Conservation (phyloP, 148 eudicot genomes). For the Cornus florida region DNA sequence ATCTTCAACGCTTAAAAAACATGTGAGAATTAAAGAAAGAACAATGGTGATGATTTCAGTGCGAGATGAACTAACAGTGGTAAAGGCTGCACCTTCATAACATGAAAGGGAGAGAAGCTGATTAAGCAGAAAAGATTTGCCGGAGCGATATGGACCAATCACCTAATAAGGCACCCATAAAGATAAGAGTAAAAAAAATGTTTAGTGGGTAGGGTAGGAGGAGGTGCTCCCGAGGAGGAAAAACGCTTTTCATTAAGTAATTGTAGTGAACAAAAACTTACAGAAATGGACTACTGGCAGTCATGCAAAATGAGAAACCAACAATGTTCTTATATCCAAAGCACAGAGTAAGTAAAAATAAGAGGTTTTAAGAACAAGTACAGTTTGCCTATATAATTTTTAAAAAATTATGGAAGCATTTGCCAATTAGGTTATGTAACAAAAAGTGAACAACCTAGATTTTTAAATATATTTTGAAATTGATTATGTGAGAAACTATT, state of each 20-base stretch:
- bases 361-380: neutral
- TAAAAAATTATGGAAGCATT: neutral
- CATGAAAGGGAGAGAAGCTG: constrained; percentile 97
- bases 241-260: neutral
- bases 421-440: neutral
- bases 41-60: neutral
- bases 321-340: neutral
- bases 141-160: constrained; percentile 98
- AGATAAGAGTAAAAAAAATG: constrained; percentile 5
- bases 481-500: neutral
- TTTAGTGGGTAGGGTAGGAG: neutral
- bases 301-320: neutral
- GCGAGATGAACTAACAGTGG: constrained; percentile 7
- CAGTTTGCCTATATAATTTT: neutral
- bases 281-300: neutral
- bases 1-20: constrained; percentile 9
- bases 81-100: constrained; percentile 67
- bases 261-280: neutral
- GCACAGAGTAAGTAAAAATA: neutral
- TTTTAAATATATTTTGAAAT: neutral
- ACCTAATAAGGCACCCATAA: constrained; percentile 50
- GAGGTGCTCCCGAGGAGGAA: neutral
- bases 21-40: neutral
- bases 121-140: constrained; percentile 94
- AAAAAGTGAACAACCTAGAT: neutral